Conservation (phyloP, 805 yeast genomes). For the Lachancea quebecensis region DNA sequence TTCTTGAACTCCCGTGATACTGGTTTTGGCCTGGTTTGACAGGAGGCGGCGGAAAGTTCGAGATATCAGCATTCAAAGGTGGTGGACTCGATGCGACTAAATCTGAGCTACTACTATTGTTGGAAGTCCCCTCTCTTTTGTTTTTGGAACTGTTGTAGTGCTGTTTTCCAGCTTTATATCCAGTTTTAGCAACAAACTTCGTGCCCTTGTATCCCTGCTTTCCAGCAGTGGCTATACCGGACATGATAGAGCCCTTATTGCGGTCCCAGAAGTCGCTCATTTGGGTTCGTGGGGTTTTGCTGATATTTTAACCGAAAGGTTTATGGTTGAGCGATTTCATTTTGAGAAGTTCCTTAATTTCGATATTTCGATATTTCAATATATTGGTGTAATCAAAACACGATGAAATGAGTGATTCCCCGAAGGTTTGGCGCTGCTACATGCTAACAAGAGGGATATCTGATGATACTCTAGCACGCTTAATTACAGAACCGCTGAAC, state of each 20-base stretch:
- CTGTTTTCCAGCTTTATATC: conserved; percentile 35
- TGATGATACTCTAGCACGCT: not conserved
- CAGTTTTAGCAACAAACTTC: conserved; percentile 36
- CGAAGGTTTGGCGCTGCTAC: not conserved
- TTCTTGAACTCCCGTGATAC: conserved; percentile 14
- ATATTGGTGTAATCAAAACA: not conserved
- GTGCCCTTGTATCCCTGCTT: conserved; percentile 35
- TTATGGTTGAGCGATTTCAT: not conserved
- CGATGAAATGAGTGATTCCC: not conserved
- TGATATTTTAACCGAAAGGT: not conserved
- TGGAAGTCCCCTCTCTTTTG: not conserved
- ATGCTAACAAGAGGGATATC: not conserved
- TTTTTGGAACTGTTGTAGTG: conserved; percentile 22
- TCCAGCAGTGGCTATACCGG: conserved; percentile 34
- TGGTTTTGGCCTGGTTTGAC: conserved; percentile 34
- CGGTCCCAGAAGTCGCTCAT: conserved; percentile 37
- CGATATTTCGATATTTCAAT: not conserved
- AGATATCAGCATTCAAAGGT: conserved; percentile 12
- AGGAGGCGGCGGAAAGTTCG: conserved; percentile 35
- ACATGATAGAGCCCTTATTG: conserved; percentile 35
- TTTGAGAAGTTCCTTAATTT: too few relatives aligned
- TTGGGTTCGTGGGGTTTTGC: not conserved
- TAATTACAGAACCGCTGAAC: not conserved
- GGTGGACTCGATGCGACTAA: conserved; percentile 9
- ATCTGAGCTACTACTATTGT: not conserved